phyloP scores from a whole-genome alignment of 768 basidiomycete genomes.

The Termitomyces sp. region DNA sequence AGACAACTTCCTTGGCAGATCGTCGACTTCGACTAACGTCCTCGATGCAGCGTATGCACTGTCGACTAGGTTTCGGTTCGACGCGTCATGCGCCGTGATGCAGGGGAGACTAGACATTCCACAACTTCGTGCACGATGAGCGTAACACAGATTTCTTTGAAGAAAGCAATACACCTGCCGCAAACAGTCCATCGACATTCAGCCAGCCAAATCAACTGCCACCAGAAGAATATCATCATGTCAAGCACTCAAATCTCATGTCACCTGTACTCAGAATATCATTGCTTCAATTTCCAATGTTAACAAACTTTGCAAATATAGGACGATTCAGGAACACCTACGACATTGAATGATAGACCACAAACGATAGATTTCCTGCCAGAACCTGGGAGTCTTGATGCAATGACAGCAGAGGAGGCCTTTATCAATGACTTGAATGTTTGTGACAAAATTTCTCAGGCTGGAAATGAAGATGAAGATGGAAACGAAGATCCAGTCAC shows the following conservation, averaged over 20 bases:
- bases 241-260: background rate
- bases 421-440: background rate
- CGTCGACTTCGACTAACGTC: too few relatives aligned
- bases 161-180: too few relatives aligned
- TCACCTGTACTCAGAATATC: background rate
- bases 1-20: too few relatives aligned
- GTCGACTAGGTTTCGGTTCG: background rate
- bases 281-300: background rate
- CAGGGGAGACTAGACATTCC: too few relatives aligned
- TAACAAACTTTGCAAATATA: background rate
- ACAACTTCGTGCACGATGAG: too few relatives aligned
- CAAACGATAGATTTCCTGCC: background rate
- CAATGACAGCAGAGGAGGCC: background rate
- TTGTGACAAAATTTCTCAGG: background rate
- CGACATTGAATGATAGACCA: background rate
- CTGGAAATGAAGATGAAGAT: slow-evolving; percentile 2
- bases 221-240: background rate
- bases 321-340: background rate
- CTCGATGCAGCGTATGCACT: background rate
- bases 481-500: too few relatives aligned
- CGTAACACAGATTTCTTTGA: too few relatives aligned
- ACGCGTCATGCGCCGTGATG: too few relatives aligned
- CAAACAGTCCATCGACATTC: background rate
- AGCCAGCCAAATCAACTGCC: background rate
- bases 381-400: background rate